Conservation (phyloP, 805 yeast genomes). For the Hyphopichia homilentoma region DNA sequence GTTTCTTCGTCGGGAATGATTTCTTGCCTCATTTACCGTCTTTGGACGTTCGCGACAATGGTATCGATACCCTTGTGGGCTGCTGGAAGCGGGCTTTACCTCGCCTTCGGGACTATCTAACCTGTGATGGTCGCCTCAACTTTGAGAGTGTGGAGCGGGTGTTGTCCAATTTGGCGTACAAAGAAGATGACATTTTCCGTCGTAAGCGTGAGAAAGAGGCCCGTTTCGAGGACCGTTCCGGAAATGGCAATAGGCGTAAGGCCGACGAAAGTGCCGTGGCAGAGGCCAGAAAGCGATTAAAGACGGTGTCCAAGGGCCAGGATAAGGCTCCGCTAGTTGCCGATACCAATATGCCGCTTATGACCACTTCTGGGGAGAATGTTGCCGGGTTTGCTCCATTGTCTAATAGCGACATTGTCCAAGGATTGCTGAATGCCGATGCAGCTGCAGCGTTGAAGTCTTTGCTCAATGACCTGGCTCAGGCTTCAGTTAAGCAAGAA, state of each 20-base stretch:
- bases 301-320: constrained; percentile 62
- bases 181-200: constrained; percentile 77
- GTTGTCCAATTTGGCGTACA: constrained; percentile 57
- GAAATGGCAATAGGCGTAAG: constrained; percentile 58
- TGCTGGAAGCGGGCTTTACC: constrained; percentile 82
- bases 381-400: constrained; percentile 64
- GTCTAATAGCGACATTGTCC: constrained; percentile 67
- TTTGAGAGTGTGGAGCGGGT: constrained; percentile 72
- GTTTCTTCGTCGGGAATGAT: constrained; percentile 98
- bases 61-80: constrained; percentile 74
- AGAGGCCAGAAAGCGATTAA: constrained; percentile 43
- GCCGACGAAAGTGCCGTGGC: constrained; percentile 39
- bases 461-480: constrained; percentile 29
- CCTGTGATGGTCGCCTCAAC: constrained; percentile 84
- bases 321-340: constrained; percentile 75
- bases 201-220: constrained; percentile 65
- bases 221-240: constrained; percentile 57
- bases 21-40: constrained; percentile 95
- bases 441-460: constrained; percentile 60
- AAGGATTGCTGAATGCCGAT: constrained; percentile 62
- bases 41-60: constrained; percentile 90
- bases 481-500: too few species aligned
- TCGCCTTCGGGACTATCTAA: constrained; percentile 67
- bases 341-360: constrained; percentile 68
- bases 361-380: constrained; percentile 68